Evolutionary conservation across 2,329 filamentous ascomycete genomes (phyloP), one percentile per base, ranked within the genome.

Genomic region (Arthrobotrys pseudoclavata): DNA sequence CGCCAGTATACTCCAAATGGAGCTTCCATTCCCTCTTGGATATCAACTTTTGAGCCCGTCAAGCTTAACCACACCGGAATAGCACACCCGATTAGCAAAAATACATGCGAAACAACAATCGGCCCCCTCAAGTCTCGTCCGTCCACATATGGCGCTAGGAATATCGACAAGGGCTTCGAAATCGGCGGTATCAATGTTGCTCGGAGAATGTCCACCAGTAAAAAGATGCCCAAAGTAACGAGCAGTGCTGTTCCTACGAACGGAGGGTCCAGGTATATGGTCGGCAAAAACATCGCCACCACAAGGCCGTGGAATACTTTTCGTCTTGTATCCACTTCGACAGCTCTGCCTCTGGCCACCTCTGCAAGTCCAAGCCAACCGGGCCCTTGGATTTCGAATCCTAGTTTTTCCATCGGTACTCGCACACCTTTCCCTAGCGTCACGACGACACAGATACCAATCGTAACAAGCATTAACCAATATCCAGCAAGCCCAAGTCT

Each of bases 261-360:
- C 47, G 91, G 87, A 0, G 96, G 95, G 83, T 99, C 96, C 79
- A 98, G 85, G 82, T 90, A 97, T 1, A 91, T 92, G 0, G 92
- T 90, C 0, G 96, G 94, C 1, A 98, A 87, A 69, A 99, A 91
- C 93, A 99, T 97, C 69, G 90, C 90, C 6, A 98, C 95, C 92
- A 98, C 98, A 88, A 95, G 97, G 80, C 96, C 96, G 84, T 99
- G 96, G 83, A 99, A 99, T 24, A 98, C 92, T 84, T 99, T 99
- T 62, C 96, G 90, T 61, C 96, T 89, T 0, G 96, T 99, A 84
- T 99, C 96, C 55, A 99, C 95, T 84, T 97, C 94, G 2, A 89
- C 86, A 47, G 91, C 92, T n/a, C 96, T 91, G 0, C 91, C 92
- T 80, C 92, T 97, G 10, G 93, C 92, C 78, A 90, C 87, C 29